Base-by-base conservation (phyloP, 768 basidiomycete species). In the Agaricus blazei region DNA sequence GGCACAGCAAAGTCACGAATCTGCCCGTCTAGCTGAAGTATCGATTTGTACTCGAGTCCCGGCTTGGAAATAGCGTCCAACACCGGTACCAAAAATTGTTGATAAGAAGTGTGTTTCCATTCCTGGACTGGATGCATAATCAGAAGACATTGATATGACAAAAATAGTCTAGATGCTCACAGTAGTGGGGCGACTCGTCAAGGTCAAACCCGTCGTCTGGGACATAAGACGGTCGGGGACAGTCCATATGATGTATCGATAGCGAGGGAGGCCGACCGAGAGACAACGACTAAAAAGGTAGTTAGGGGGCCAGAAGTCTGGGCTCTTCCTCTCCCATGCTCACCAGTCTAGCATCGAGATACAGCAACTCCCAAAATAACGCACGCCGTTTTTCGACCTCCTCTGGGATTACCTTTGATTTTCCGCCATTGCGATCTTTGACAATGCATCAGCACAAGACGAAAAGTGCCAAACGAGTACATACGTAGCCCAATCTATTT, bases 301-400 rank as follows among this genome's bases (percentile, higher is more conserved):
- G 31, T 49, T 19, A 44, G 58, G 41, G 51, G 56, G 29, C 31
- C 5, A 48, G 1, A 43, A 42, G 14, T 9, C 27, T 14, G 4
- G 52, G 9, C 27, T 15, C 41, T 26, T n/a, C n/a, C 26, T 42
- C 9, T 6, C 45, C 9, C 48, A 37, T 27, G 67, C 75, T 40
- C 61, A 77, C 77, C 62, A 87, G 72, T 24, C 87, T 80, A 24
- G 76, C 77, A 67, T 88, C 87, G 57, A 87, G 69, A 63, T 82
- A 80, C 54, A 87, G 70, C 52, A 88, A 70, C 62, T 87, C 85
- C 85, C 85, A 88, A 64, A 84, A 84, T 50, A 88, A 72, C 59
- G 81, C 80, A 59, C 83, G 74, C 58, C 85, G 78, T 65, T 82
- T 83, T 60, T 88, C 85, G 1, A 84, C 76, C 64, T 87, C 87